Conservation (phyloP, 2,329 filamentous ascomycete species). For the Biscogniauxia marginata region DNA sequence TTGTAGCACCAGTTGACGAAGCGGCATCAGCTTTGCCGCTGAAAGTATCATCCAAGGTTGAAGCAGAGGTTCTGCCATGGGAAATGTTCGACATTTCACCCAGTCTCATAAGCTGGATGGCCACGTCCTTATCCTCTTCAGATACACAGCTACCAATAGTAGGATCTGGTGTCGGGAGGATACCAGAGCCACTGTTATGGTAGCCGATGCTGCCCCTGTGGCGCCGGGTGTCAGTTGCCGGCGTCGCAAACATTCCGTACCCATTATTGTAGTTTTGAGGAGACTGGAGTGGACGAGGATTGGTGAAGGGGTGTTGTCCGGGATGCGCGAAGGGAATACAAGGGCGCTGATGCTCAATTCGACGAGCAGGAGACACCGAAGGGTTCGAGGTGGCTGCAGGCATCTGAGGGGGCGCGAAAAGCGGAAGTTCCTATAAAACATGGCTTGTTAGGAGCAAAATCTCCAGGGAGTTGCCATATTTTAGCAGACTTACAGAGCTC, state of each 20-base stretch:
- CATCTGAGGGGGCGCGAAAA: constrained; percentile 93
- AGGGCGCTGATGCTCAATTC: constrained; percentile 69
- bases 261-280: constrained; percentile 70
- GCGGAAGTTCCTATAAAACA: constrained; percentile 74
- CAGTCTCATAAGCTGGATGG: constrained; percentile 92
- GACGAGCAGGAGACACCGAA: constrained; percentile 90
- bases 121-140: constrained; percentile 90
- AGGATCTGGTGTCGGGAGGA: constrained; percentile 92
- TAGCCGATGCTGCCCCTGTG: constrained; percentile 63
- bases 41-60: constrained; percentile 88
- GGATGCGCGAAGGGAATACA: constrained; percentile 73
- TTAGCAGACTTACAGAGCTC: constrained; percentile 78
- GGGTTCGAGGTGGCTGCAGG: constrained; percentile 93
- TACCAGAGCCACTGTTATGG: constrained; percentile 49
- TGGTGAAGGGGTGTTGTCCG: constrained; percentile 76
- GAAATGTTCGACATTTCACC: constrained; percentile 93
- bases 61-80: constrained; percentile 88
- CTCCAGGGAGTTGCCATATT: background rate
- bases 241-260: constrained; percentile 62
- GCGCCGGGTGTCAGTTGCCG: constrained; percentile 60
- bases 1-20: constrained; percentile 82
- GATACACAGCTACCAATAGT: constrained; percentile 96
- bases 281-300: constrained; percentile 75
- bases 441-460: constrained; percentile 32
- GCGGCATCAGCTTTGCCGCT: constrained; percentile 84